Percentiles rank a stretch among this genome's conserved stretches.
Conservation (phyloP, 2,329 filamentous ascomycete species). For the Colletotrichum sp. region DNA sequence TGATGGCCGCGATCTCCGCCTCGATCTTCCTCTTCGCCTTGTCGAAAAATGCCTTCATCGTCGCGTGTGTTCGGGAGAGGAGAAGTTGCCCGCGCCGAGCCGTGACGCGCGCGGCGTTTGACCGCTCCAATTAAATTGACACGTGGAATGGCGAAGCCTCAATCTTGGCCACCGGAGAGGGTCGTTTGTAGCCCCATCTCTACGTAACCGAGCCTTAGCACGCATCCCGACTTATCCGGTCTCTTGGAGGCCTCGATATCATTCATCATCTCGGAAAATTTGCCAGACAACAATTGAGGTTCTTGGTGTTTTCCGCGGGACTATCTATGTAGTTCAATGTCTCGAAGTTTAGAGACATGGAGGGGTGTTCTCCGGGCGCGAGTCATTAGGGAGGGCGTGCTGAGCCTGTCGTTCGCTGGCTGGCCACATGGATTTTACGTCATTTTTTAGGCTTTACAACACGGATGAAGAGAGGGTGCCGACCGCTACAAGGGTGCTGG, state of each 20-base stretch:
- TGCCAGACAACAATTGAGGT: background rate
- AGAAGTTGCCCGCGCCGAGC: background rate
- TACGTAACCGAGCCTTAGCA: conserved; percentile 19
- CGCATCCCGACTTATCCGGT: conserved; percentile 11
- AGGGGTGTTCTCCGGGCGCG: background rate
- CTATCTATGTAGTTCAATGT: background rate
- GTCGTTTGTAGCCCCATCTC: background rate
- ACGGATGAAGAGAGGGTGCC: background rate
- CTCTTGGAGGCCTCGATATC: background rate
- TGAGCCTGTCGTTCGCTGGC: background rate
- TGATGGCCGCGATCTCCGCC: conserved; percentile 16
- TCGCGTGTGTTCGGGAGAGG: background rate
- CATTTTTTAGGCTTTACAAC: background rate
- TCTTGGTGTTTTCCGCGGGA: background rate
- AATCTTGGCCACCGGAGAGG: conserved; percentile 6
- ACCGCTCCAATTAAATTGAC: conserved; percentile 19
- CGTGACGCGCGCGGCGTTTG: conserved; percentile 5
- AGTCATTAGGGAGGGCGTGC: background rate
- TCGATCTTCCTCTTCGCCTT: conserved; percentile 17
- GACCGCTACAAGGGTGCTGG: background rate
- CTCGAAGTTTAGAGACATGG: background rate
- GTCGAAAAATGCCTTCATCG: conserved; percentile 16
- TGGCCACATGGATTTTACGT: background rate
- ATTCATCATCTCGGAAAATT: background rate
- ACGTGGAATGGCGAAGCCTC: conserved; percentile 18